Percentiles rank a stretch among this genome's conserved stretches.
These are phyloP conservation scores for Diaporthe sp. DNA, from an alignment of 2,329 filamentous ascomycete genomes.

Conservation along the genomic window DNA sequence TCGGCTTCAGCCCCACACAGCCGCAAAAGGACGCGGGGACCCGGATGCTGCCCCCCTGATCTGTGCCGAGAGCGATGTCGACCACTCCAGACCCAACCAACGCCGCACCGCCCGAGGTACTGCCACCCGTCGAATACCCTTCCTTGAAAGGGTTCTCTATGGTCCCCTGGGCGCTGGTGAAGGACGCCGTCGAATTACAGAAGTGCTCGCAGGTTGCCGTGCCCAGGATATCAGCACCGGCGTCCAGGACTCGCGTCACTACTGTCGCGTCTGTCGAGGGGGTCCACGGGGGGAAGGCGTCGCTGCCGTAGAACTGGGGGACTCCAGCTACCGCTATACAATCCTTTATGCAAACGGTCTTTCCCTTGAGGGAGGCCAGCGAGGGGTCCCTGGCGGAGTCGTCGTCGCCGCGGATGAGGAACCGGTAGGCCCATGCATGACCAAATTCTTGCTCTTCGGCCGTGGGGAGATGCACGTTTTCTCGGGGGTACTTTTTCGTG, in stretches of 20 bases:
- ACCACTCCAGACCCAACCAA: slow-evolving; percentile 58
- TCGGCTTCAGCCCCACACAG: slow-evolving; percentile 64
- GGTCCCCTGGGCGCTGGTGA: slow-evolving; percentile 60
- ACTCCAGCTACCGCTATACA: slow-evolving; percentile 68
- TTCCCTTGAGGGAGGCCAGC: slow-evolving; percentile 57
- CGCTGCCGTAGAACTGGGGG: slow-evolving; percentile 48
- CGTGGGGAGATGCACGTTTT: slow-evolving; percentile 10
- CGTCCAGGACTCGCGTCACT: slow-evolving; percentile 64
- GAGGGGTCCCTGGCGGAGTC: slow-evolving; percentile 48
- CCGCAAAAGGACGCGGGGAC: slow-evolving; percentile 60
- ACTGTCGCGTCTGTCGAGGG: slow-evolving; percentile 68
- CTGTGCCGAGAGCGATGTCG: slow-evolving; percentile 54
- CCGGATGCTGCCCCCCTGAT: slow-evolving; percentile 62
- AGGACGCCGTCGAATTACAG: slow-evolving; percentile 63
- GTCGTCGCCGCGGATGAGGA: slow-evolving; percentile 19
- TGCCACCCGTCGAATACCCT: slow-evolving; percentile 65
- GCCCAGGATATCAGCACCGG: slow-evolving; percentile 64
- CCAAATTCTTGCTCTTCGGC: slow-evolving; percentile 3
- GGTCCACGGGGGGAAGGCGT: slow-evolving; percentile 66
- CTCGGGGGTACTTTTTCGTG: neutral
- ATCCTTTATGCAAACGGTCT: slow-evolving; percentile 67
- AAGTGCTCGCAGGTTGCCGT: slow-evolving; percentile 69
- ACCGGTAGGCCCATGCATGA: slow-evolving; percentile 16
- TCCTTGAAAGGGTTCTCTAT: slow-evolving; percentile 60
- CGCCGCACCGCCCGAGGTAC: slow-evolving; percentile 62